Conservation (phyloP, 140 eudicot species). For the Stevia rebaudiana region DNA sequence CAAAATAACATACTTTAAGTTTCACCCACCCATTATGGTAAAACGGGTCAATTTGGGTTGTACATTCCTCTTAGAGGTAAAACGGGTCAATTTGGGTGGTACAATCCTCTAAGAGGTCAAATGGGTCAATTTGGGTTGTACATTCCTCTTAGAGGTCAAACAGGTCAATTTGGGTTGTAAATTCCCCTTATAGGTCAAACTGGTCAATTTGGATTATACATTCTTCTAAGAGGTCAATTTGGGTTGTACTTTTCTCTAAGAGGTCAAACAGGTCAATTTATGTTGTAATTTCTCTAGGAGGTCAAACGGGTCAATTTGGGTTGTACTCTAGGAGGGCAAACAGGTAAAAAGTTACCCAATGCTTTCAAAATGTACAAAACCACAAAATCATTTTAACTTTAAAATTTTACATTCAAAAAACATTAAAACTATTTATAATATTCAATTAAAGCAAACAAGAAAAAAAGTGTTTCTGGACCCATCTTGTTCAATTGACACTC, state of each 20-base stretch:
- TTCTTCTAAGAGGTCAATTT: too few relatives aligned
- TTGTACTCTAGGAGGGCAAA: too few relatives aligned
- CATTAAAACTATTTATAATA: not conserved
- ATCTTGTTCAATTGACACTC: too few relatives aligned
- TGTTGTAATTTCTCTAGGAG: too few relatives aligned
- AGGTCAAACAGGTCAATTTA: too few relatives aligned
- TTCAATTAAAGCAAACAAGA: not conserved
- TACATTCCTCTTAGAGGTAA: not conserved
- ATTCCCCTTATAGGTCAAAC: too few relatives aligned
- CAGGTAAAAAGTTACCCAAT: too few relatives aligned
- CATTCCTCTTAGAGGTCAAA: not conserved
- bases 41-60: not conserved
- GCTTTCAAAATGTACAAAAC: not conserved
- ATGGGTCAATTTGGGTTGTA: not conserved
- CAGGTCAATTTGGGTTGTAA: too few relatives aligned
- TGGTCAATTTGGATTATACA: too few relatives aligned
- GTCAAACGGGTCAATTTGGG: too few relatives aligned
- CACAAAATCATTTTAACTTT: not conserved
- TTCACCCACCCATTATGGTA: not conserved
- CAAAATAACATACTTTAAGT: not conserved
- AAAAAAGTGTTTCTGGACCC: not conserved
- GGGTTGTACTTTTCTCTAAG: not conserved
- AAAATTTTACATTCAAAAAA: not conserved
- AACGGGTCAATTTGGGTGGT: not conserved
- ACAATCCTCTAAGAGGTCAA: not conserved